These are phyloP conservation scores for Quaeritorhiza haematococci DNA, from an alignment of 371 early-diverging fungal genomes.

Conservation along the genomic window DNA sequence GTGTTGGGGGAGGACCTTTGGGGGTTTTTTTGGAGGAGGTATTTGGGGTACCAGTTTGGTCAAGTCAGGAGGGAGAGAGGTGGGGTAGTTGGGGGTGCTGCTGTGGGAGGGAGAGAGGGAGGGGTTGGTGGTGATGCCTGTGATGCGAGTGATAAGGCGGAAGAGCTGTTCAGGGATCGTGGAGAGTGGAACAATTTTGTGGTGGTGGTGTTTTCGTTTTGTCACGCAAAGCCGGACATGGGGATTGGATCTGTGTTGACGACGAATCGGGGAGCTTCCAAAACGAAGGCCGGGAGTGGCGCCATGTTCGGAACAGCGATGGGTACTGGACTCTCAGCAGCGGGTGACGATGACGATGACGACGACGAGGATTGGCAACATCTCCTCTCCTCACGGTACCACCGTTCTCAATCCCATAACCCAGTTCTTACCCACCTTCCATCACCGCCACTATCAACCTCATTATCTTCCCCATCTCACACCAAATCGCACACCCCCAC, in stretches of 20 bases:
- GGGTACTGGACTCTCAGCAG: neutral
- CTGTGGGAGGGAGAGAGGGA: neutral
- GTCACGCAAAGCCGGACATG: slow-evolving; percentile 22
- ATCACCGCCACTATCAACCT: neutral
- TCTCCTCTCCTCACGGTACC: neutral
- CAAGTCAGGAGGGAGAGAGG: too few relatives aligned
- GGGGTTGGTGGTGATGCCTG: neutral
- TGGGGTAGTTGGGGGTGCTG: too few relatives aligned
- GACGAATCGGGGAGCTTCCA: too few relatives aligned
- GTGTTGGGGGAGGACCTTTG: too few relatives aligned
- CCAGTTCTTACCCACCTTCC: too few relatives aligned
- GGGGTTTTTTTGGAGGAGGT: too few relatives aligned
- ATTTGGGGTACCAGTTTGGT: too few relatives aligned
- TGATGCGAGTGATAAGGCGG: neutral
- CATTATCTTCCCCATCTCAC: neutral
- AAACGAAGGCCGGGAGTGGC: too few relatives aligned
- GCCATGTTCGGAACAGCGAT: too few relatives aligned
- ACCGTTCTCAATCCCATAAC: neutral
- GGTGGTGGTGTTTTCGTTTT: slow-evolving; percentile 47
- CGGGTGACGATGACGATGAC: too few relatives aligned
- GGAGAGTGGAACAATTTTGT: slow-evolving; percentile 57
- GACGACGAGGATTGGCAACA: too few relatives aligned
- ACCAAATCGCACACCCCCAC: neutral
- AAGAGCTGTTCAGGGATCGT: neutral
- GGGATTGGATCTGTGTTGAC: too few relatives aligned